Conservation (phyloP, 225 moss, liverwort and hornwort species). For the Pleurozium schreberi region DNA sequence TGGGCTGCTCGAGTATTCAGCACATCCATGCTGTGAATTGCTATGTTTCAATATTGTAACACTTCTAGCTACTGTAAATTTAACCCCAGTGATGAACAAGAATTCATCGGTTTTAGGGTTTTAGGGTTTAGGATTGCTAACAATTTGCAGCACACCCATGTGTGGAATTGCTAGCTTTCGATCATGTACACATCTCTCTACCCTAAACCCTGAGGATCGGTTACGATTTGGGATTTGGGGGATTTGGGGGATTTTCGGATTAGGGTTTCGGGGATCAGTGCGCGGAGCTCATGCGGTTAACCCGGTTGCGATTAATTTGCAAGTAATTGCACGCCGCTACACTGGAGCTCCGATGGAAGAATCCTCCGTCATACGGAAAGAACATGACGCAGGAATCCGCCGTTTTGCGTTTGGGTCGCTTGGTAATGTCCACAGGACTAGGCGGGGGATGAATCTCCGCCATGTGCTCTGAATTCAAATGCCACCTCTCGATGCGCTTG, state of each 20-base stretch:
- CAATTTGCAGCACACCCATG: not conserved
- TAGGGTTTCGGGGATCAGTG: not conserved
- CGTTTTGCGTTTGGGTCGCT: not conserved
- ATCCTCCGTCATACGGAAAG: not conserved
- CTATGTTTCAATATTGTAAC: not conserved
- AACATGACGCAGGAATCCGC: not conserved
- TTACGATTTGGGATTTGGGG: not conserved
- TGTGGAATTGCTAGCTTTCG: not conserved
- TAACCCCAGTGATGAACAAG: not conserved
- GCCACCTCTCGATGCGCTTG: constrained; percentile 49
- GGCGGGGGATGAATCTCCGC: not conserved
- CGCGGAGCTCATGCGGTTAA: not conserved
- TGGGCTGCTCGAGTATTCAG: not conserved
- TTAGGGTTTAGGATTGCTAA: not conserved
- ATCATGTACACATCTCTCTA: not conserved
- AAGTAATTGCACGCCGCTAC: constrained; percentile 1
- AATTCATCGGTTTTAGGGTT: not conserved
- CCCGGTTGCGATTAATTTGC: not conserved
- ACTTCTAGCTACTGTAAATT: not conserved
- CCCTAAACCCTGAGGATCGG: not conserved
- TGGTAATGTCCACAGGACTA: constrained; percentile 7
- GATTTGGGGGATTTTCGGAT: not conserved
- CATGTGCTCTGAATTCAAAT: not conserved
- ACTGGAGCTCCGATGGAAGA: not conserved
- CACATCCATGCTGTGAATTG: not conserved